Base-by-base conservation (phyloP, 257 asterid genomes). In the Nicotiana benthamiana region DNA sequence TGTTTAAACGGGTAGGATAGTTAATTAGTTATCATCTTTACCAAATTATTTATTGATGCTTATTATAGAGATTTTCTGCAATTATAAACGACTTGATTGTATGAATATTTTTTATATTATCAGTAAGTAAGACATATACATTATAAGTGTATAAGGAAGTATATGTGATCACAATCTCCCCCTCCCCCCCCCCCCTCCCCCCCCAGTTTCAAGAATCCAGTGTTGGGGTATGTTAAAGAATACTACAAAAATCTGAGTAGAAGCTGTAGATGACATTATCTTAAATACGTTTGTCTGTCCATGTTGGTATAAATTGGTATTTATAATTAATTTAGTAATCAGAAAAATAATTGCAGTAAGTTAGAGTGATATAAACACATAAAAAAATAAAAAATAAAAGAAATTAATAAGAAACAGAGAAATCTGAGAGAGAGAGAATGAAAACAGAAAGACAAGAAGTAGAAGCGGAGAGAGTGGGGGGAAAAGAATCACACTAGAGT, bases 401-500 rank as follows among this genome's bases (percentile, higher is more conserved):
- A 26, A 12, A 78, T 2, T 40, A 40, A 9, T 9, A 40, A 40
- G 48, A 48, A 75, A 64, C 54, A 75, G 24, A 10, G 61, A 75
- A 1, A 83, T 40, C 27, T 78, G 11, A 22, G 30, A 57, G 81
- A 57, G 81, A 60, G 81, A 53, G 52, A 82, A 30, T 20, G 27
- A 46, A n/a, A 68, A 28, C 16, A 76, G 72, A 81, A 51, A 75
- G 66, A 82, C 68, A 20, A 78, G 20, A 34, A 68, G 65, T 53
- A 64, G 79, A 76, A 83, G 94, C 90, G 94, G 82, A 86, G 92
- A 91, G 89, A 82, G 95, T 88, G 94, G 97, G 95, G 95, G 97
- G 1, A 85, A 91, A 89, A 84, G 96, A 87, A 88, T 89, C 89
- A 84, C 82, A 81, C 20, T 81, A 82, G 97, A 97, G 97, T 85